Percentiles rank a stretch among this genome's conserved stretches.
phyloP scores from a whole-genome alignment of 2,329 filamentous ascomycete genomes.

The Monosporascus sp. region DNA sequence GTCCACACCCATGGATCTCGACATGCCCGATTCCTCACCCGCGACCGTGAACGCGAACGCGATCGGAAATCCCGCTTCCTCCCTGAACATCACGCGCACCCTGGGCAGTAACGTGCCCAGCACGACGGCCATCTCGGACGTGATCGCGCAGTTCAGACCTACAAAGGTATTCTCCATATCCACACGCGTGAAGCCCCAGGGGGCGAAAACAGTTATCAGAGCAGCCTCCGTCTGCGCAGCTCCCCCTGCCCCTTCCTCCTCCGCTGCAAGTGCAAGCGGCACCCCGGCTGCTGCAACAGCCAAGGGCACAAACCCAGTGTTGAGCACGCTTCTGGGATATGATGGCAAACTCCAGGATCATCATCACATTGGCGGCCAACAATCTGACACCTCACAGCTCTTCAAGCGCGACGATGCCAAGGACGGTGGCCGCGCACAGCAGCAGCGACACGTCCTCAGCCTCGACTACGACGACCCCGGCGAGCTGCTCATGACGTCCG shows the following conservation, averaged over 20 bases:
- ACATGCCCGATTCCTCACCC: constrained; percentile 35
- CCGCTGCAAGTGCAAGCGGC: too few relatives aligned
- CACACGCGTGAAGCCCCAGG: not conserved
- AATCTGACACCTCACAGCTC: constrained; percentile 35
- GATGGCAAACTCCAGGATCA: not conserved
- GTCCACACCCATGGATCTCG: constrained; percentile 53
- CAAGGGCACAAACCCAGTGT: not conserved
- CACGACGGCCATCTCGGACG: constrained; percentile 67
- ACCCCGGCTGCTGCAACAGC: not conserved
- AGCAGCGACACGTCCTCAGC: constrained; percentile 69
- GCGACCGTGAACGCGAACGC: constrained; percentile 23
- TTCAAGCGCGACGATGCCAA: constrained; percentile 55
- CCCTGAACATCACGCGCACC: constrained; percentile 46
- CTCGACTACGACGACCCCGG: constrained; percentile 96
- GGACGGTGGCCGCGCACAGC: constrained; percentile 43
- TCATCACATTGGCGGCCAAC: not conserved
- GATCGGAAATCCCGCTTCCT: constrained; percentile 30
- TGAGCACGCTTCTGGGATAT: not conserved
- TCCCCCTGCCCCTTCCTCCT: too few relatives aligned
- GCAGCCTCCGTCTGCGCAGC: not conserved
- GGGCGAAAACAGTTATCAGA: not conserved
- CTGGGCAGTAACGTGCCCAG: constrained; percentile 35
- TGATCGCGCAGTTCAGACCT: constrained; percentile 72
- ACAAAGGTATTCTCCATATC: constrained; percentile 56
- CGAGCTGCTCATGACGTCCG: constrained; percentile 84